phyloP scores from a whole-genome alignment of 2,329 filamentous ascomycete species.

The Aspergillus sp. region DNA sequence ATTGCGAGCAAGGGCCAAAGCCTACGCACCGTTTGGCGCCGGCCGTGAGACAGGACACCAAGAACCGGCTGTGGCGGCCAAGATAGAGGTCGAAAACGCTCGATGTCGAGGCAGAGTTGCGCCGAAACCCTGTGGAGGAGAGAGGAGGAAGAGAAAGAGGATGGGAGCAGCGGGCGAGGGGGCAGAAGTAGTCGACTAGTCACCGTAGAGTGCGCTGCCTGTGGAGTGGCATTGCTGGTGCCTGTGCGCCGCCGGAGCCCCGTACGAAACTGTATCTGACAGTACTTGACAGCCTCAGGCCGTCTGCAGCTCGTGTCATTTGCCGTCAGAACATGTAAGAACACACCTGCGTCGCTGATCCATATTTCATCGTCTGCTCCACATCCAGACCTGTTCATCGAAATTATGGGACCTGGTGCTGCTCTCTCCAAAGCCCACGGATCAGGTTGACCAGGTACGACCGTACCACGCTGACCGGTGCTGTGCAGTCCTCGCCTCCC shows the following conservation, averaged over 20 bases:
- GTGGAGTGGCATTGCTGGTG: conserved; percentile 5
- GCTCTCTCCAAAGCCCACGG: neutral
- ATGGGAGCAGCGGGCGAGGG: conserved; percentile 14
- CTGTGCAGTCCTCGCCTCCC: neutral
- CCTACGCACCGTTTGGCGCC: conserved; percentile 48
- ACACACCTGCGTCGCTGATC: neutral
- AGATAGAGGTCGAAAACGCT: conserved; percentile 32
- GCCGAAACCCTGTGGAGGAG: conserved; percentile 23
- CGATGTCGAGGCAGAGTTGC: conserved; percentile 33
- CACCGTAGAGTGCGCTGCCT: neutral
- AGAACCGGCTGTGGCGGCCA: conserved; percentile 47
- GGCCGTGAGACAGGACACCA: conserved; percentile 48
- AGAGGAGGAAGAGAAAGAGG: conserved; percentile 12
- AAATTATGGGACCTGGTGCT: conserved; percentile 10
- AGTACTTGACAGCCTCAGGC: neutral
- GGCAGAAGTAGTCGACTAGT: conserved; percentile 10
- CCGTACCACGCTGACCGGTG: neutral
- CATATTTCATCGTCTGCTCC: neutral
- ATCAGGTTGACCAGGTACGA: neutral
- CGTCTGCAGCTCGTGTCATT: neutral
- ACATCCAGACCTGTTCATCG: conserved; percentile 4
- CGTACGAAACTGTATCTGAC: neutral
- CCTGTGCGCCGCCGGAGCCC: neutral
- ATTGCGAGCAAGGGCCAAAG: conserved; percentile 35
- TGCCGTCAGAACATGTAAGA: neutral